These are phyloP conservation scores for Talaromyces thailandensis DNA, from an alignment of 495 filamentous ascomycete species.

Conservation along the genomic window DNA sequence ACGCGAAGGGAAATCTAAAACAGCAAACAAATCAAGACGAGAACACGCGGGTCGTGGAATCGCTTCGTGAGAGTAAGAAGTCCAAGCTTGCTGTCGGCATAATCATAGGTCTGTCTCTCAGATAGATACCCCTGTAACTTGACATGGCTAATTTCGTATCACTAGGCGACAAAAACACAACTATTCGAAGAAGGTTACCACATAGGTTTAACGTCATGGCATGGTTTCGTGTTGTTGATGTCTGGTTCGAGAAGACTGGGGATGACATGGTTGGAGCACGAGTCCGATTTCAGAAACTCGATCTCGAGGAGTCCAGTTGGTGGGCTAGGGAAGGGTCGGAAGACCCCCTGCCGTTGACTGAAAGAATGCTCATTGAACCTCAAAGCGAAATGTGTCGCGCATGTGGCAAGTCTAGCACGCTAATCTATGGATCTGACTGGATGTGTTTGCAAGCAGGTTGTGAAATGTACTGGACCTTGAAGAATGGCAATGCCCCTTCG, in stretches of 20 bases:
- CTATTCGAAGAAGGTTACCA: conserved; percentile 44
- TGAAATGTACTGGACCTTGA: conserved; percentile 42
- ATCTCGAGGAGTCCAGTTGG: conserved; percentile 55
- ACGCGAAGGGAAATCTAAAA: conserved; percentile 31
- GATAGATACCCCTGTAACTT: background rate
- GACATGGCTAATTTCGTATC: conserved; percentile 8
- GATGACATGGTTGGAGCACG: conserved; percentile 37
- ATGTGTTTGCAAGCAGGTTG: conserved; percentile 63
- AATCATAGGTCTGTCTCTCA: conserved; percentile 45
- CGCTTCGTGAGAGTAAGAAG: conserved; percentile 27
- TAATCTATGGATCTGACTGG: conserved; percentile 54
- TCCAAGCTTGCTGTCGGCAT: conserved; percentile 39
- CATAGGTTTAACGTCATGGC: conserved; percentile 63
- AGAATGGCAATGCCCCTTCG: conserved; percentile 14
- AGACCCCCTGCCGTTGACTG: conserved; percentile 9
- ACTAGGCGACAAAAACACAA: conserved; percentile 41
- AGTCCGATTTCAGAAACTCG: conserved; percentile 64
- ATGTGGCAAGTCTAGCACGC: conserved; percentile 29
- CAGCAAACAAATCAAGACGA: conserved; percentile 33
- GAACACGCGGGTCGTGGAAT: conserved; percentile 18
- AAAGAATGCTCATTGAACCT: conserved; percentile 10
- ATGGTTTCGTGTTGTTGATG: conserved; percentile 61
- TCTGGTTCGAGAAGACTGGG: conserved; percentile 57
- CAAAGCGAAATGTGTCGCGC: conserved; percentile 22
- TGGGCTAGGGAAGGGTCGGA: conserved; percentile 42